Base-by-base conservation (phyloP, 2,329 filamentous ascomycete genomes). In the Ophiostoma himal-ulmi region DNA sequence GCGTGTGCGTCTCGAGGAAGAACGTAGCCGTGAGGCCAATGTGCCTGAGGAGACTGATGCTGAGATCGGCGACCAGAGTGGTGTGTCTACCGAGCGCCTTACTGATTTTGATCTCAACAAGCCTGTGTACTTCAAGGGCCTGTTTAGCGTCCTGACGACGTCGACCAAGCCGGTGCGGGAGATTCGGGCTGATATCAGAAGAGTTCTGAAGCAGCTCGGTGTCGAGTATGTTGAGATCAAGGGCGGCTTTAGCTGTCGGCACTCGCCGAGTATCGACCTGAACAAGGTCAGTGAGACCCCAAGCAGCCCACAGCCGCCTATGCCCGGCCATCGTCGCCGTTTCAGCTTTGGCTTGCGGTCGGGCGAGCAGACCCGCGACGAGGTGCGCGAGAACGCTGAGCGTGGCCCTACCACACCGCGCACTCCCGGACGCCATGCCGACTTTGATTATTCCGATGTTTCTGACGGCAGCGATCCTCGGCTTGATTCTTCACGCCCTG, bases 101-200 rank as follows among this genome's bases (percentile, higher is more conserved):
- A 85, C 88, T 72, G 88, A 87, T 74, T 89, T 91, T 5, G 93
- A 96, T 74, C 87, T 94, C 72, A 89, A 94, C 69, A 97, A 97
- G 78, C 95, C 95, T 0, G 95, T 98, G 3, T 98, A 91, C 78
- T 86, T 99, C 71, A 99, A 98, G 80, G 95, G 95, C 5, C 84
- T 99, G 22, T 98, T 99, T 81, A 98, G 94, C 76, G 95, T 98
- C 69, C 96, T 93, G 4, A 99, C 95, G 0, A 99, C 95, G 7
- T 97, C 93, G 71, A 95, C 90, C 77, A 96, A 96, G 77, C 92
- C 94, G 0, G 87, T 98, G 13, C 83, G 89, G 0, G 88, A 93
- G 71, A 99, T 99, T 73, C 89, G 94, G 54, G 83, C 88, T 7
- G 95, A 99, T 77, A 92, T 99, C 75, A 96, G 96, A 77, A 87